Percentiles rank a stretch among this genome's conserved stretches.
phyloP scores from a whole-genome alignment of 2,329 filamentous ascomycete species.

The Boeremia exigua region DNA sequence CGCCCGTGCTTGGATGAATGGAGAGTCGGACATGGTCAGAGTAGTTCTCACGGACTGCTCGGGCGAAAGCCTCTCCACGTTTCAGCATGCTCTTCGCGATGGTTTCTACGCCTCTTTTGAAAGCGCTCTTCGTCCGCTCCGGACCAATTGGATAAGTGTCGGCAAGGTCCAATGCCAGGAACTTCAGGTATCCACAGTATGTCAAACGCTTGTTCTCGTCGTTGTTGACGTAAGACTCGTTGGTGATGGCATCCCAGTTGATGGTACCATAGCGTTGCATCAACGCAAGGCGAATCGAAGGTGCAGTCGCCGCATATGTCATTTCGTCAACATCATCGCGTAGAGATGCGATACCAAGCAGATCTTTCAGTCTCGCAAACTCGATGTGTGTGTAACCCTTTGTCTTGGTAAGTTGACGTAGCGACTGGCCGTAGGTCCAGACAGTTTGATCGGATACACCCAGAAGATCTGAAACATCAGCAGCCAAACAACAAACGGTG shows the following conservation, averaged over 20 bases:
- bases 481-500: background rate
- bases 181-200: slow-evolving; percentile 28
- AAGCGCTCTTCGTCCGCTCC: slow-evolving; percentile 23
- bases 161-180: slow-evolving; percentile 22
- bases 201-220: slow-evolving; percentile 22
- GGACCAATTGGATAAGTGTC: slow-evolving; percentile 8
- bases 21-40: slow-evolving; percentile 33
- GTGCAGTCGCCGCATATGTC: slow-evolving; percentile 23
- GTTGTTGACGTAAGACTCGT: slow-evolving; percentile 15
- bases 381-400: slow-evolving; percentile 24
- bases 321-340: slow-evolving; percentile 20
- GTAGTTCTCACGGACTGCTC: slow-evolving; percentile 22
- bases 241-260: slow-evolving; percentile 15
- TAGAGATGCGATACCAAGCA: slow-evolving; percentile 16
- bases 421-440: slow-evolving; percentile 44
- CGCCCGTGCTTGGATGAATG: slow-evolving; percentile 37
- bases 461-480: slow-evolving; percentile 42
- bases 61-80: slow-evolving; percentile 34
- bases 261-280: slow-evolving; percentile 23
- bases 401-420: slow-evolving; percentile 17
- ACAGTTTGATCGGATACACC: slow-evolving; percentile 51
- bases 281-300: slow-evolving; percentile 24
- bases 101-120: slow-evolving; percentile 31
- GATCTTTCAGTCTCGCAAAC: slow-evolving; percentile 23
- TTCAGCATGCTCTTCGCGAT: slow-evolving; percentile 37